These are phyloP conservation scores for Citrus inodora DNA, from an alignment of 345 rosid species.

Conservation along the genomic window DNA sequence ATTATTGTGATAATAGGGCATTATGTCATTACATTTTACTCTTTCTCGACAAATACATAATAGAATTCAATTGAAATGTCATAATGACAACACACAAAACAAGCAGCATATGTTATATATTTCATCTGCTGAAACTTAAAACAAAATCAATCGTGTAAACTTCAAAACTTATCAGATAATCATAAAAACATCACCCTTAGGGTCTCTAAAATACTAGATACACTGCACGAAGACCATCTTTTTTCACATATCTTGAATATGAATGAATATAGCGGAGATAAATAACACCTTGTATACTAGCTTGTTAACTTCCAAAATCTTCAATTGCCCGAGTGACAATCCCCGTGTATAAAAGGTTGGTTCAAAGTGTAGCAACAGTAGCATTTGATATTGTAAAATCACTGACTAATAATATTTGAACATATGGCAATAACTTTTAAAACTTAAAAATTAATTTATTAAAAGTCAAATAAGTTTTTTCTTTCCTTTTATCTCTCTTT, in stretches of 20 bases:
- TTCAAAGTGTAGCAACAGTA: neutral
- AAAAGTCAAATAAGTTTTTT: no score
- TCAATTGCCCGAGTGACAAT: neutral
- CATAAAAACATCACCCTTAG: neutral
- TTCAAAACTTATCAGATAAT: neutral
- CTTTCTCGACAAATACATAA: neutral
- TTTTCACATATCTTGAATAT: neutral
- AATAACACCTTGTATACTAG: neutral
- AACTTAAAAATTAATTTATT: no score
- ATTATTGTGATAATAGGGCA: neutral
- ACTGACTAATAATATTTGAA: no score
- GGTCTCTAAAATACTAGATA: neutral
- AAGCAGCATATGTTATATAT: neutral
- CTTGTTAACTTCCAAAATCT: neutral
- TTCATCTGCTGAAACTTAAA: neutral
- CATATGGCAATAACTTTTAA: no score
- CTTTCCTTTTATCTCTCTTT: no score
- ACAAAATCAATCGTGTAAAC: neutral
- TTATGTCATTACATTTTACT: neutral
- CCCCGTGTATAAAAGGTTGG: neutral
- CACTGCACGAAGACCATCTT: neutral
- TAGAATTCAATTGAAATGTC: neutral
- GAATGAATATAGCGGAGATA: neutral
- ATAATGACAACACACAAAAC: neutral
- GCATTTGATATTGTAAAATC: no score